Evolutionary conservation across 345 rosid species (phyloP).

Genomic region (Boechera divaricarpa): DNA sequence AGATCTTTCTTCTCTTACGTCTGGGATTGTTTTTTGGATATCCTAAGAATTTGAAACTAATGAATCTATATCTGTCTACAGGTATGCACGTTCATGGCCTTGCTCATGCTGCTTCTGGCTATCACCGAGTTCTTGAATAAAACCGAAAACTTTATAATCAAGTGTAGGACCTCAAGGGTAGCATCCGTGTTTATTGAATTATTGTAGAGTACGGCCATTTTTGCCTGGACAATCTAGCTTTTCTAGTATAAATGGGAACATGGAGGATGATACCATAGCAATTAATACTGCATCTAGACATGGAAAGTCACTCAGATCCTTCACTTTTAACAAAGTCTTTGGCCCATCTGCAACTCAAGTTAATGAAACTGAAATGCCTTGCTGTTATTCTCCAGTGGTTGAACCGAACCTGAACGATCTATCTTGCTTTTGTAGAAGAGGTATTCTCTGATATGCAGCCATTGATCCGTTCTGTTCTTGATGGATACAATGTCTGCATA

Average conservation of each 20-base stretch:
- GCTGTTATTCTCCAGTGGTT: slow-evolving; percentile 11
- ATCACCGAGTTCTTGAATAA: slow-evolving; percentile 90
- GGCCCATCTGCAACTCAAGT: slow-evolving; percentile 94
- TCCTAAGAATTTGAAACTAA: slow-evolving; percentile 18
- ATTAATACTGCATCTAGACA: slow-evolving; percentile 74
- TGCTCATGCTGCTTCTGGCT: slow-evolving; percentile 95
- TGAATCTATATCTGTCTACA: slow-evolving; percentile 40
- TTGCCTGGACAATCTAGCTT: slow-evolving; percentile 70
- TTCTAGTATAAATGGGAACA: slow-evolving; percentile 62
- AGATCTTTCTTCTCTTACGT: slow-evolving; percentile 11
- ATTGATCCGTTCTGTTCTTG: slow-evolving; percentile 90
- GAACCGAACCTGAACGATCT: slow-evolving; percentile 21
- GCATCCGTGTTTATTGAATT: slow-evolving; percentile 73
- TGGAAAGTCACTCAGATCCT: slow-evolving; percentile 78
- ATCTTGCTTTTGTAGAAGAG: slow-evolving; percentile 67
- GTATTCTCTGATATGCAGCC: slow-evolving; percentile 98
- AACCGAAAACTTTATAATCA: slow-evolving; percentile 94
- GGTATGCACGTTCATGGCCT: slow-evolving; percentile 87
- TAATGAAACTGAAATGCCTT: slow-evolving; percentile 22
- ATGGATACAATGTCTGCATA: slow-evolving; percentile 97
- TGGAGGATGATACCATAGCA: slow-evolving; percentile 77
- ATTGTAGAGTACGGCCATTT: slow-evolving; percentile 91
- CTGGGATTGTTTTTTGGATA: slow-evolving; percentile 13
- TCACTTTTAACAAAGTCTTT: slow-evolving; percentile 91
- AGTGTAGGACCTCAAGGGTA: slow-evolving; percentile 98